These are phyloP conservation scores for Conticribra guillardii DNA, from an alignment of 108 stramenopile species.

Conservation along the genomic window DNA sequence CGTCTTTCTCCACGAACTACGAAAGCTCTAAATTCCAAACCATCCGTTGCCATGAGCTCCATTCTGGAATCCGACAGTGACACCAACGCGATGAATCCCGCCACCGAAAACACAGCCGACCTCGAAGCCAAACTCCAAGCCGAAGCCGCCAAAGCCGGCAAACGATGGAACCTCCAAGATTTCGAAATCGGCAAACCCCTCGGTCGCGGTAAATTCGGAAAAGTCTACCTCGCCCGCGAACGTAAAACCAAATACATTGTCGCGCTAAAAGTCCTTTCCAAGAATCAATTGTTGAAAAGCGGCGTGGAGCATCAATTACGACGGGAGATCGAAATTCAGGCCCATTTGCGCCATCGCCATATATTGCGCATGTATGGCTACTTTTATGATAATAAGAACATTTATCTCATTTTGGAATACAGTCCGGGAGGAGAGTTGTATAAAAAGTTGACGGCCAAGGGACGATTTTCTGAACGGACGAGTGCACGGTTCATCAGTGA, in stretches of 20 bases:
- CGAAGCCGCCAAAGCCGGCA: slow-evolving; percentile 53
- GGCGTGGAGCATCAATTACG: slow-evolving; percentile 98
- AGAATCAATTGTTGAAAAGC: slow-evolving; percentile 94
- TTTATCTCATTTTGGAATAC: slow-evolving; percentile 98
- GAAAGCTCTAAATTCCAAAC: background rate
- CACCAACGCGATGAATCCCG: slow-evolving; percentile 2
- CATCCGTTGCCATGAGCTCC: too few species aligned
- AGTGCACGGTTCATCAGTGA: slow-evolving; percentile 91
- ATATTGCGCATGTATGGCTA: slow-evolving; percentile 98
- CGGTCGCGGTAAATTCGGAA: slow-evolving; percentile 96
- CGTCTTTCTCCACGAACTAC: slow-evolving; percentile 5
- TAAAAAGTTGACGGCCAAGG: slow-evolving; percentile 84
- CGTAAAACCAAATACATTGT: slow-evolving; percentile 94
- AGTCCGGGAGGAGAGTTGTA: slow-evolving; percentile 97
- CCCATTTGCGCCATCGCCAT: slow-evolving; percentile 93
- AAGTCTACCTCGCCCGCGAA: slow-evolving; percentile 97
- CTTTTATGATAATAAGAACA: slow-evolving; percentile 96
- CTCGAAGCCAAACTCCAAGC: slow-evolving; percentile 20
- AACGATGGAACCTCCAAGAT: slow-evolving; percentile 90
- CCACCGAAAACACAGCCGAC: background rate
- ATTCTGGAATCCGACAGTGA: background rate
- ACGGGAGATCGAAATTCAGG: slow-evolving; percentile 99
- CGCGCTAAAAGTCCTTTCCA: slow-evolving; percentile 97
- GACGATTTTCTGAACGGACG: slow-evolving; percentile 83
- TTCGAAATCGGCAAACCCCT: slow-evolving; percentile 99